These are phyloP conservation scores for Erigeron philadelphicus DNA, from an alignment of 140 eudicot genomes.

Conservation along the genomic window DNA sequence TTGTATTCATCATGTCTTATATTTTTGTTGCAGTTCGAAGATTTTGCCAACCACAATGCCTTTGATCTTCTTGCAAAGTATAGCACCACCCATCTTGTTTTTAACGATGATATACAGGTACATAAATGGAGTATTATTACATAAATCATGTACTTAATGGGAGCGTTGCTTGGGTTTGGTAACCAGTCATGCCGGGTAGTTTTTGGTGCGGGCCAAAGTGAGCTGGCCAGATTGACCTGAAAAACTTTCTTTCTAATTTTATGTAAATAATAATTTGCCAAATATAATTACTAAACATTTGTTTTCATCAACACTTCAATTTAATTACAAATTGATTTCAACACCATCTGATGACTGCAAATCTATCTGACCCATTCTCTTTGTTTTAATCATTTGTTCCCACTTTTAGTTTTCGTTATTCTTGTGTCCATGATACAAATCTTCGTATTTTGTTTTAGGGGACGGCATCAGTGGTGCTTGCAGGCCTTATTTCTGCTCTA, in stretches of 20 bases:
- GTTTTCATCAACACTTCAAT: too few relatives aligned
- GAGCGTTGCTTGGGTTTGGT: background rate
- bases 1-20: constrained; percentile 14
- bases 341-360: background rate
- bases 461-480: constrained; percentile 90
- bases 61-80: constrained; percentile 85
- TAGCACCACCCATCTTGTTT: constrained; percentile 82
- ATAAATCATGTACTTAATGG: background rate
- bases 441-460: constrained; percentile 44
- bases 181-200: background rate
- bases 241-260: background rate
- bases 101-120: constrained; percentile 95
- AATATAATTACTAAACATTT: too few relatives aligned
- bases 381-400: background rate
- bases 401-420: background rate
- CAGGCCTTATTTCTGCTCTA: constrained; percentile 73
- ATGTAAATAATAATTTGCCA: too few relatives aligned
- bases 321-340: too few relatives aligned
- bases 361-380: background rate
- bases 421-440: background rate
- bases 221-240: background rate
- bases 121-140: background rate
- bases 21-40: constrained; percentile 62
- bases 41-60: constrained; percentile 90
- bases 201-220: background rate